These are phyloP conservation scores for Candida railenensis DNA, from an alignment of 805 yeast genomes.

Conservation along the genomic window DNA sequence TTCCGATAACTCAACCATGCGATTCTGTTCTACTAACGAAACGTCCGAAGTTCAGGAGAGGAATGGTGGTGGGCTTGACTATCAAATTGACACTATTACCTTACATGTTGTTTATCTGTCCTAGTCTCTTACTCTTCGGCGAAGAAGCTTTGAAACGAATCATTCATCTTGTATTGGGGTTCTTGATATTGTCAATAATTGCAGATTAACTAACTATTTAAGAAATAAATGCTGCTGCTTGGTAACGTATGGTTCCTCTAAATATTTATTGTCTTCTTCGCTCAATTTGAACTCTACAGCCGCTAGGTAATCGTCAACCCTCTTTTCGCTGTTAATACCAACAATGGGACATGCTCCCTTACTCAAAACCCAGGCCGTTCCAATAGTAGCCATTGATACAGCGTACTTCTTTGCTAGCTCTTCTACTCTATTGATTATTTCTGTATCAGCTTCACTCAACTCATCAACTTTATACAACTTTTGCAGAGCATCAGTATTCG, in stretches of 20 bases:
- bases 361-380: constrained; percentile 20
- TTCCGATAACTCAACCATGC: too few relatives aligned
- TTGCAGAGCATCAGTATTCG: constrained; percentile 10
- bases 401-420: constrained; percentile 46
- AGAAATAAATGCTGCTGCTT: background rate
- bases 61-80: too few relatives aligned
- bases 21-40: too few relatives aligned
- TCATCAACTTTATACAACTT: constrained; percentile 10
- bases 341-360: constrained; percentile 19
- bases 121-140: too few relatives aligned
- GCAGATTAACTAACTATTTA: background rate
- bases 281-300: constrained; percentile 12
- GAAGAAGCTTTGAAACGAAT: too few relatives aligned
- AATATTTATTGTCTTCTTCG: constrained; percentile 10
- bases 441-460: constrained; percentile 15
- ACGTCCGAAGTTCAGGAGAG: too few relatives aligned
- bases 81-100: too few relatives aligned
- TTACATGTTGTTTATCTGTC: too few relatives aligned
- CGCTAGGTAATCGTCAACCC: constrained; percentile 17
- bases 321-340: constrained; percentile 16
- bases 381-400: constrained; percentile 43
- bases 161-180: too few relatives aligned
- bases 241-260: constrained; percentile 13
- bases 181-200: too few relatives aligned
- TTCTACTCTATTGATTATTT: constrained; percentile 44